Base-by-base conservation (phyloP, 2,329 filamentous ascomycete species). In the Pyricularia pennisetigena region DNA sequence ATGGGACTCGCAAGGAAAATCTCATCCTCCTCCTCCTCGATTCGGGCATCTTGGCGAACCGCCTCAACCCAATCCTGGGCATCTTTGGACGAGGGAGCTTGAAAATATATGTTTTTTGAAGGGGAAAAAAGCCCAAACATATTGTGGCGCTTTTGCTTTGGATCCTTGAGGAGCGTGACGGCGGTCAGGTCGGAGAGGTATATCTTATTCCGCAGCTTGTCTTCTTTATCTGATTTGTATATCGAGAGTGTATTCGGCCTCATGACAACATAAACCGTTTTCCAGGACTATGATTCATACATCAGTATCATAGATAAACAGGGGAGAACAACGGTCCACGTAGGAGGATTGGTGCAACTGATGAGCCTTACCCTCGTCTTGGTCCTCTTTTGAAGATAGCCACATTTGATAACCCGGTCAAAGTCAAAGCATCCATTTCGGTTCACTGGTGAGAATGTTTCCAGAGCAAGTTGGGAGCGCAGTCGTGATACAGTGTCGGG, bases 341-440 rank as follows among this genome's bases (percentile, higher is more conserved):
- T 4, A 49, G 67, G 66, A 67, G 23, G 23, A 61, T 24, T n/a
- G 57, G 23, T 26, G 32, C 32, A 14, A 2, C 10, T 14, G 32
- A 61, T 61, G 2, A 41, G 64, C 67, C 77, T 68, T 78, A 93
- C 92, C 89, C 96, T 97, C 70, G 94, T 98, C 82, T 94, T 97
- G 23, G 93, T 96, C 72, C 94, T 88, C 79, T 97, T 97, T 75
- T 91, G 86, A 57, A 97, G 88, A 72, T 90, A 90, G 69, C 94
- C 94, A 69, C 90, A 88, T 81, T 97, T 98, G 77, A 98, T 86
- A 68, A 98, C 92, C 66, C 93, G 90, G 78, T 99, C 95, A 75
- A 96, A 97, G 75, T 95, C 94, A 77, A 97, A 99, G 78, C 93
- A 95, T 71, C 95, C 95, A 78, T 97, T 94, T 78, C 97, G 90